Base-by-base conservation (phyloP, 202 grass and related monocot genomes). In the Dendrocalamus latiflorus region DNA sequence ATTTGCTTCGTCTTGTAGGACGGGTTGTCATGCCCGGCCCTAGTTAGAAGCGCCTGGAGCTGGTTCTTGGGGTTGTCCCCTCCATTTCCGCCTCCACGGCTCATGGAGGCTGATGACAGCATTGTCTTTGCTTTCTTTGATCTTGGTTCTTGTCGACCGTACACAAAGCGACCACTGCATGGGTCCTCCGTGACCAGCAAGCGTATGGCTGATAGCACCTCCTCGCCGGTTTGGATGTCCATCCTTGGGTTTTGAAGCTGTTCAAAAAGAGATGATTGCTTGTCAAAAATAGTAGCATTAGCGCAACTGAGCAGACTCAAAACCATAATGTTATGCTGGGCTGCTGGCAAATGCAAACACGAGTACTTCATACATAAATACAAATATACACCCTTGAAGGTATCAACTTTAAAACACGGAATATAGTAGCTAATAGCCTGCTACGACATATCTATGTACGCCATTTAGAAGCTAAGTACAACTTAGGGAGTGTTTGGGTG, bases 1-100 rank as follows among this genome's bases (percentile, higher is more conserved):
- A 95, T 92, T 55, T 92, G 89, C 85, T 99, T 95, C 5, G 89
- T 93, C 71, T 90, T 94, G 84, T 99, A 99, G 25, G 82, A 25
- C 0, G 96, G 96, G 66, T 99, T 99, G 25, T 65, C 69, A 17
- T 89, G 87, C 67, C 96, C 91, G 0, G 96, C 93, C 50, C 96
- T 74, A n/a, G 73, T 90, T 25, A 99, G 72, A 10, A 92, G 41
- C 6, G 93, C 92, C 66, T 99, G 96, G 16, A 99, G 87, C 61
- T 96, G 93, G 66, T 92, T 99, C 89, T 99, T 99, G 16, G 93
- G 72, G 51, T 99, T 99, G 38, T 96, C 93, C 20, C 96, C 96
- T 43, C 95, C 95, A 1, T 87, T 81, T 5, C 84, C 80, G 5
- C 89, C 89, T 10, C 84, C 90, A 11, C 69, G 33, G 33, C 70